Percentiles rank a stretch among this genome's conserved stretches.
These are phyloP conservation scores for Epichloe typhina DNA, from an alignment of 2,329 filamentous ascomycete genomes.

Conservation along the genomic window DNA sequence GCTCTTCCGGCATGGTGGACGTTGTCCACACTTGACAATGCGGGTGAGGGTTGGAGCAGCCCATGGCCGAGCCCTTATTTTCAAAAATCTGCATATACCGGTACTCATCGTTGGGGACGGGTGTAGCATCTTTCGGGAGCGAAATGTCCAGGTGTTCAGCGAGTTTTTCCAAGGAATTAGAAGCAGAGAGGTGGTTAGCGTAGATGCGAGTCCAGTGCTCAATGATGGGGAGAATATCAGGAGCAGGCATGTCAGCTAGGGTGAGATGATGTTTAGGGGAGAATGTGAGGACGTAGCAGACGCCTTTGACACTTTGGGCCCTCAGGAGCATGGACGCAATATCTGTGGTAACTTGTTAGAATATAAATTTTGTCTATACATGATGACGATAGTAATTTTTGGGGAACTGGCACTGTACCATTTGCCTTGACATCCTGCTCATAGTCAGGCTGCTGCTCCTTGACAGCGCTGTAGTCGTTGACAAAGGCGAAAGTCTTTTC, in stretches of 20 bases:
- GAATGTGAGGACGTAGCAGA: slow-evolving; percentile 95
- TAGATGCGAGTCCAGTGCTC: slow-evolving; percentile 90
- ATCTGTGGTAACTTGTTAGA: slow-evolving; percentile 28
- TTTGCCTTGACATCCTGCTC: slow-evolving; percentile 26
- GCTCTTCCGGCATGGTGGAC: slow-evolving; percentile 81
- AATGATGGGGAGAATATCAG: slow-evolving; percentile 70
- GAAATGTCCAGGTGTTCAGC: slow-evolving; percentile 28
- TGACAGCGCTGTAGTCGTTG: slow-evolving; percentile 95
- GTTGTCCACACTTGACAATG: slow-evolving; percentile 97
- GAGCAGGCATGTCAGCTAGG: slow-evolving; percentile 71
- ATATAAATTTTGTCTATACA: background rate
- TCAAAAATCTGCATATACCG: slow-evolving; percentile 99
- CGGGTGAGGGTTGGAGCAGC: slow-evolving; percentile 95
- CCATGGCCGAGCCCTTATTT: slow-evolving; percentile 97
- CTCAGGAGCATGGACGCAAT: slow-evolving; percentile 64
- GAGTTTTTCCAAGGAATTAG: slow-evolving; percentile 44
- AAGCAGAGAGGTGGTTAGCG: slow-evolving; percentile 61
- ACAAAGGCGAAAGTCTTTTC: slow-evolving; percentile 84
- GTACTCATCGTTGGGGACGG: slow-evolving; percentile 57
- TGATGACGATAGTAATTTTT: background rate
- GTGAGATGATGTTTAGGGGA: slow-evolving; percentile 88
- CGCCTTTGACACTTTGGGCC: slow-evolving; percentile 78
- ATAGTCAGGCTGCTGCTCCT: slow-evolving; percentile 82
- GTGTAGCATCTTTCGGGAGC: slow-evolving; percentile 22
- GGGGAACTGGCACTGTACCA: slow-evolving; percentile 10